Conservation (phyloP, 2,329 filamentous ascomycete genomes). For the Drechmeria coniospora region DNA sequence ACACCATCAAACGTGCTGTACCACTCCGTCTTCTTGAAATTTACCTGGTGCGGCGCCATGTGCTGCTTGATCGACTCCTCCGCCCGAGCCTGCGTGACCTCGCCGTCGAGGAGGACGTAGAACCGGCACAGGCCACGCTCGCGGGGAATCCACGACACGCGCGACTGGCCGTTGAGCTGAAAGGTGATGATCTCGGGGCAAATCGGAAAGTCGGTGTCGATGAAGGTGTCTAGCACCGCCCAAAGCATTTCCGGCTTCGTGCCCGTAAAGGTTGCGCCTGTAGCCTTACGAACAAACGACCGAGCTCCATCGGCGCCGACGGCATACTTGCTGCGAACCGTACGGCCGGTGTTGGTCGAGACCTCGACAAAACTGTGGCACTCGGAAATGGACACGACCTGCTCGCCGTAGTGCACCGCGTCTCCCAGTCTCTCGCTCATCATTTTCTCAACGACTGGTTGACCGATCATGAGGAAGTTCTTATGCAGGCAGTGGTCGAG, state of each 20-base stretch:
- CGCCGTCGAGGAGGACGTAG: constrained; percentile 29
- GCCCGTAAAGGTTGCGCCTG: constrained; percentile 26
- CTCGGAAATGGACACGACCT: constrained; percentile 35
- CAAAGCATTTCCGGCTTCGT: constrained; percentile 34
- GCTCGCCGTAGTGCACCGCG: constrained; percentile 21
- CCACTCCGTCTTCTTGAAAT: constrained; percentile 30
- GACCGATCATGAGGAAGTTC: constrained; percentile 35
- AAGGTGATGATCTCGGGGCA: constrained; percentile 33
- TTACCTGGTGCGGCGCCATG: constrained; percentile 25
- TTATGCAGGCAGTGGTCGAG: constrained; percentile 28
- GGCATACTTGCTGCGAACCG: constrained; percentile 23
- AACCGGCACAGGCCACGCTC: constrained; percentile 31
- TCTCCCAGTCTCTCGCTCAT: constrained; percentile 19
- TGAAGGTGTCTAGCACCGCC: constrained; percentile 31
- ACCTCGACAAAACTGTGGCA: constrained; percentile 31
- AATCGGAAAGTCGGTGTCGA: constrained; percentile 31
- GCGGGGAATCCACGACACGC: constrained; percentile 32
- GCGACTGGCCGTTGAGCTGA: constrained; percentile 26
- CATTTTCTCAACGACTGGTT: constrained; percentile 26
- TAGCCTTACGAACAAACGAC: constrained; percentile 26
- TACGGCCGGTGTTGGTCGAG: constrained; percentile 16
- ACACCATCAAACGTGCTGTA: constrained; percentile 32
- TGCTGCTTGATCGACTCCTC: constrained; percentile 27
- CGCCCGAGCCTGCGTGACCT: constrained; percentile 23
- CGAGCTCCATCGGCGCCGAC: constrained; percentile 38